Conservation (phyloP, 306 rosid species). For the Parietaria judaica region DNA sequence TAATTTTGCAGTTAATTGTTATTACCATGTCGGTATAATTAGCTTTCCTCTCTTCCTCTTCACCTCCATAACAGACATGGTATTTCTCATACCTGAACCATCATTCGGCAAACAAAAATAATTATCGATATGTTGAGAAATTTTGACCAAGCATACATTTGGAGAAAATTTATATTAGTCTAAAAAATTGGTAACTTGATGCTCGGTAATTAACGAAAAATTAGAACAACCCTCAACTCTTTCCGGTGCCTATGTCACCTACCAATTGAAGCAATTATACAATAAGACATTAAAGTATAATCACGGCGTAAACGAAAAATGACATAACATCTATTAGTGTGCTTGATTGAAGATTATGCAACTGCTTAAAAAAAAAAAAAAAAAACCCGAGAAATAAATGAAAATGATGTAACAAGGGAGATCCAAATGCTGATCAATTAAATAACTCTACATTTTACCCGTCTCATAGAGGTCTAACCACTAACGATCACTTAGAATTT, state of each 20-base stretch:
- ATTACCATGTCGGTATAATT: slow-evolving; percentile 82
- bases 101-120: slow-evolving; percentile 5
- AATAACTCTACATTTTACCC: too few relatives aligned
- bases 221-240: background rate
- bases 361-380: background rate
- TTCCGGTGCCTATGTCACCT: background rate
- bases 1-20: too few relatives aligned
- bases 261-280: too few relatives aligned
- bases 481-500: too few relatives aligned
- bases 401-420: background rate
- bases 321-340: background rate
- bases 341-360: background rate
- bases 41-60: slow-evolving; percentile 74
- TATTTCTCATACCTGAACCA: slow-evolving; percentile 90
- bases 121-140: background rate
- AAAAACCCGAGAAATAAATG: background rate
- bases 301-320: background rate
- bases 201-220: slow-evolving; percentile 1
- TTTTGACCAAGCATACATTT: background rate
- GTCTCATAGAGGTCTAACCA: too few relatives aligned
- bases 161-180: background rate
- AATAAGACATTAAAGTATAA: background rate
- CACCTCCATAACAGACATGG: slow-evolving; percentile 77
- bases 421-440: too few relatives aligned
- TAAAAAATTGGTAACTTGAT: background rate